phyloP scores from a whole-genome alignment of 2,329 filamentous ascomycete genomes.

The Amylocarpus encephaloides region DNA sequence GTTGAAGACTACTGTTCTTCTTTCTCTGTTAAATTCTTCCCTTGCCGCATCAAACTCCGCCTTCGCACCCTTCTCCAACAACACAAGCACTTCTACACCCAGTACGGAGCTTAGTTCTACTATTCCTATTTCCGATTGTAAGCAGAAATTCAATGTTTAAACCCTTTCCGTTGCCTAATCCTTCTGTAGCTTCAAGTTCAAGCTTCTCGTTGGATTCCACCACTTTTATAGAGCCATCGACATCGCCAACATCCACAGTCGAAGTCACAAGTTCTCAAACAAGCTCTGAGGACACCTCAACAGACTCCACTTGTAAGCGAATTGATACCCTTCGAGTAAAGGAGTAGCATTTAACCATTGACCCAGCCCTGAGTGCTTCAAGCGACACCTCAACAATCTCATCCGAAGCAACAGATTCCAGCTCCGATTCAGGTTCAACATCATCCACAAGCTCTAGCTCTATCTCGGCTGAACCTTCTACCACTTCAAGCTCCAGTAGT shows the following conservation, averaged over 20 bases:
- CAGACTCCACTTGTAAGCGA: not conserved
- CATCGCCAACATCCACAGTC: not conserved
- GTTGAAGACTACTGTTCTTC: not conserved
- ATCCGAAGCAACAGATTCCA: not conserved
- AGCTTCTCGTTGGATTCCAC: not conserved
- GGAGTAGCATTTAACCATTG: too few species aligned
- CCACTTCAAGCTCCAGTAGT: not conserved
- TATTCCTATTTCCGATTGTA: not conserved
- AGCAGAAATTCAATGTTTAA: not conserved
- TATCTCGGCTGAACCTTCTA: too few species aligned
- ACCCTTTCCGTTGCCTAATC: not conserved
- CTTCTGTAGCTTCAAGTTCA: not conserved
- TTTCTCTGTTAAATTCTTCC: not conserved
- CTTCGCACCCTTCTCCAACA: not conserved
- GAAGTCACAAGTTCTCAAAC: not conserved
- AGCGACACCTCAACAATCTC: not conserved
- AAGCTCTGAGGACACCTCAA: not conserved
- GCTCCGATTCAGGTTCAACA: not conserved
- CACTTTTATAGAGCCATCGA: not conserved
- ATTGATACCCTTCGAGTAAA: not conserved
- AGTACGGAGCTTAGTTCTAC: not conserved
- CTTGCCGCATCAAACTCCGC: not conserved
- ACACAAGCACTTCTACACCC: not conserved
- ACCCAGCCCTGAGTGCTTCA: too few species aligned
- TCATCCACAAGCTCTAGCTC: not conserved